Evolutionary conservation across 2,329 filamentous ascomycete species (phyloP).

Genomic region (Fusarium nodosum): DNA sequence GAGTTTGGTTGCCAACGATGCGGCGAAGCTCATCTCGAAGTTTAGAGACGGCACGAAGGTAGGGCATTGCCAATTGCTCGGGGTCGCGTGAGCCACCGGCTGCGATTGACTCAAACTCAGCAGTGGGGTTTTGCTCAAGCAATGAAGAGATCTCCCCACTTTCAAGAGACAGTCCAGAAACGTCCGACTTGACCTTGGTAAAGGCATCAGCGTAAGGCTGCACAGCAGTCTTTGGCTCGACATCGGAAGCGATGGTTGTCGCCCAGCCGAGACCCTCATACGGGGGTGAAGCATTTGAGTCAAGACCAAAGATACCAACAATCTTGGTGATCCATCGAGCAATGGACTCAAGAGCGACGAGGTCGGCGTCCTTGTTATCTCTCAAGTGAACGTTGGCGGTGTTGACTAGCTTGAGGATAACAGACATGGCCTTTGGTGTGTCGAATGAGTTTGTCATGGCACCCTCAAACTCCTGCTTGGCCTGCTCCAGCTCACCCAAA

Average conservation of each 20-base stretch:
- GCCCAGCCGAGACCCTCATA: conserved; percentile 71
- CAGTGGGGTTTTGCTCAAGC: conserved; percentile 59
- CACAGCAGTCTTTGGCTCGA: conserved; percentile 62
- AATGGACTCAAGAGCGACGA: conserved; percentile 66
- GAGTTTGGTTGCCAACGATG: conserved; percentile 62
- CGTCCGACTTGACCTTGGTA: conserved; percentile 61
- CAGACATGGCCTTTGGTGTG: conserved; percentile 81
- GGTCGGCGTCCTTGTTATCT: conserved; percentile 61
- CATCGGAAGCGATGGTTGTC: conserved; percentile 56
- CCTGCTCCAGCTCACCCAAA: conserved; percentile 63
- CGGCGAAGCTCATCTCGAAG: conserved; percentile 73
- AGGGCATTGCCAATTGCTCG: conserved; percentile 68
- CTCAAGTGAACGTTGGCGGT: conserved; percentile 76
- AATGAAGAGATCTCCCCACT: conserved; percentile 61
- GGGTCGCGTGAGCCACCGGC: conserved; percentile 63
- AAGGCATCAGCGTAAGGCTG: conserved; percentile 63
- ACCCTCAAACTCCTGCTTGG: conserved; percentile 66
- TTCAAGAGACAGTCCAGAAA: conserved; percentile 63
- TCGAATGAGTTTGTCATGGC: conserved; percentile 89
- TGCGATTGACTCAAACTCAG: conserved; percentile 63
- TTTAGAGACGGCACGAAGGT: conserved; percentile 66
- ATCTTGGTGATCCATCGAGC: conserved; percentile 87
- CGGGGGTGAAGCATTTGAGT: conserved; percentile 68
- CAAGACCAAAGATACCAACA: conserved; percentile 86
- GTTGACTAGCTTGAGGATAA: conserved; percentile 83